These are phyloP conservation scores for Penium margaritaceum DNA, from an alignment of 139 green algal genomes.

Conservation along the genomic window DNA sequence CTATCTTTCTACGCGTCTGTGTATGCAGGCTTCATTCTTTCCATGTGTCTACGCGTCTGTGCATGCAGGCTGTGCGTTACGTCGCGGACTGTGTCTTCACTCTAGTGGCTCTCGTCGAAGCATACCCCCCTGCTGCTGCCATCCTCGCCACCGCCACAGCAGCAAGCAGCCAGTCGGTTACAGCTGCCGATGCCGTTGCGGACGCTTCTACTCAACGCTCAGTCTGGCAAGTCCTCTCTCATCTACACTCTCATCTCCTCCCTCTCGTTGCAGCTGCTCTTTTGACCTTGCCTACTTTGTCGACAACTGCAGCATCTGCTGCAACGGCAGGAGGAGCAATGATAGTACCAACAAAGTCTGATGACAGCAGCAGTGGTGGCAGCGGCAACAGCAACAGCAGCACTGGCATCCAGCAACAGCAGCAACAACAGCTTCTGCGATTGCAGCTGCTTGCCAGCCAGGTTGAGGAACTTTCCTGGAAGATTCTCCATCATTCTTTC, in stretches of 20 bases:
- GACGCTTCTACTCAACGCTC: not conserved
- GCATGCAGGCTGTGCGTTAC: not conserved
- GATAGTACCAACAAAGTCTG: not conserved
- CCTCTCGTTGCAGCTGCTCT: not conserved
- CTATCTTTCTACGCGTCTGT: no score
- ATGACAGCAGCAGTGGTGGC: not conserved
- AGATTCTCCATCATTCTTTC: not conserved
- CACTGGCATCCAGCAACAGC: no score
- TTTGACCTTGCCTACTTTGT: no score
- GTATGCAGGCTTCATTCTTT: no score
- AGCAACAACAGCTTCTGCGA: not conserved
- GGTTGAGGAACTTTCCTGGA: slow-evolving; percentile 4
- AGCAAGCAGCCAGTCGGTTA: not conserved
- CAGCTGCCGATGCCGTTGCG: not conserved
- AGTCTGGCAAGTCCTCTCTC: not conserved
- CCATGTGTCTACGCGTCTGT: no score
- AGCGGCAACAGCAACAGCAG: no score
- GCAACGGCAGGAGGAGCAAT: no score
- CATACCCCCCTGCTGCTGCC: not conserved
- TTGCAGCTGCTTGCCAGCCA: not conserved
- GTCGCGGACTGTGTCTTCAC: not conserved
- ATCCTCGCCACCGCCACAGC: slow-evolving; percentile 2
- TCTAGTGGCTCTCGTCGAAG: not conserved
- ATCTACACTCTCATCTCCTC: not conserved
- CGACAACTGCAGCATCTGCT: no score